Evolutionary conservation across 164 flowering plant genomes (phyloP).

Genomic region (Taxillus chinensis): DNA sequence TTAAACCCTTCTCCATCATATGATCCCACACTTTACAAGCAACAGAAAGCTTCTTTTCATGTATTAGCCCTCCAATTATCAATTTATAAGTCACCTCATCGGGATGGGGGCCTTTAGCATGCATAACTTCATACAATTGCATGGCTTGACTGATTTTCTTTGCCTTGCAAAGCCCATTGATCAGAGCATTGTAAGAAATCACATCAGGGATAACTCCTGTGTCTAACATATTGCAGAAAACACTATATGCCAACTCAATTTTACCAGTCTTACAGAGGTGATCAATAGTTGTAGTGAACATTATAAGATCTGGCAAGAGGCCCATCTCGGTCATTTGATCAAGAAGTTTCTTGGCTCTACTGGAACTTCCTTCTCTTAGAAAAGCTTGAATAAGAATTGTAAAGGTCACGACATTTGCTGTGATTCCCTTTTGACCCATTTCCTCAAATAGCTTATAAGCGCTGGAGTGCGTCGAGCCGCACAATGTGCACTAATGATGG

Average conservation of each 20-base stretch:
- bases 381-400: constrained; percentile 63
- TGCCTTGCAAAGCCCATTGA: constrained; percentile 69
- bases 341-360: constrained; percentile 49
- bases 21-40: constrained; percentile 84
- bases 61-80: constrained; percentile 66
- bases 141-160: constrained; percentile 56
- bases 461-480: constrained; percentile 19
- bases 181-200: constrained; percentile 72
- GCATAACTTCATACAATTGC: constrained; percentile 60
- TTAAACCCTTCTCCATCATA: constrained; percentile 95
- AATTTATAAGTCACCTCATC: constrained; percentile 80
- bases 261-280: constrained; percentile 62
- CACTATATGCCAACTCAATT: constrained; percentile 39
- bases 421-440: constrained; percentile 56
- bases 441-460: constrained; percentile 62
- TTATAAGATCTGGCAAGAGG: constrained; percentile 47
- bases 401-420: constrained; percentile 72
- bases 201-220: constrained; percentile 61
- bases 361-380: constrained; percentile 57
- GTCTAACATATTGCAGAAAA: constrained; percentile 57
- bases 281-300: constrained; percentile 65
- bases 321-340: constrained; percentile 55
- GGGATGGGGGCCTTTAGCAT: constrained; percentile 39
- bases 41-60: constrained; percentile 42
- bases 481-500: constrained; percentile 67